These are phyloP conservation scores for Botrytis hyacinthi DNA, from an alignment of 2,329 filamentous ascomycete species.

Conservation along the genomic window DNA sequence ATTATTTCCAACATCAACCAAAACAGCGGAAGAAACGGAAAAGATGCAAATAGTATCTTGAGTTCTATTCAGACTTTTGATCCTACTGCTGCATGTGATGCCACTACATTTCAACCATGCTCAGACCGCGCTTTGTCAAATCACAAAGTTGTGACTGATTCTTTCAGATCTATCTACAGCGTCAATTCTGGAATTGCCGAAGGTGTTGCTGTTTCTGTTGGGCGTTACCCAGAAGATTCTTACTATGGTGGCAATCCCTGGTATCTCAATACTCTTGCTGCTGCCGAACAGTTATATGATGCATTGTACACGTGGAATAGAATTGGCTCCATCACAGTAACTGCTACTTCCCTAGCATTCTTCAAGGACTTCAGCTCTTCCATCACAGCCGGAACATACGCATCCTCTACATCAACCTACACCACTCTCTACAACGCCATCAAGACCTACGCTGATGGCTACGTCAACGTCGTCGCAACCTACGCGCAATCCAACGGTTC, in stretches of 20 bases:
- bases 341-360: conserved; percentile 64
- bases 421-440: conserved; percentile 62
- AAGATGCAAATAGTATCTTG: conserved; percentile 70
- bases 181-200: conserved; percentile 65
- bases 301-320: conserved; percentile 70
- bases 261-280: conserved; percentile 74
- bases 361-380: conserved; percentile 64
- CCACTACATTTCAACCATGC: conserved; percentile 69
- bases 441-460: conserved; percentile 61
- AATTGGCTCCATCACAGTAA: conserved; percentile 62
- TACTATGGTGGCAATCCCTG: conserved; percentile 81
- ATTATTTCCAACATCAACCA: conserved; percentile 67
- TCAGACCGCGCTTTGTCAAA: conserved; percentile 62
- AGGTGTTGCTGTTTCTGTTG: conserved; percentile 60
- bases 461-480: conserved; percentile 47
- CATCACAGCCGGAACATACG: conserved; percentile 61
- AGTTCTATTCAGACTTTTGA: conserved; percentile 69
- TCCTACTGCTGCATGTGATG: conserved; percentile 62
- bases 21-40: conserved; percentile 61
- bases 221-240: conserved; percentile 68
- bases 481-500: conserved; percentile 60
- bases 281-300: conserved; percentile 77
- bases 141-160: conserved; percentile 72
- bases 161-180: conserved; percentile 68
- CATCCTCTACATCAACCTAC: conserved; percentile 56